Conservation (phyloP, 495 filamentous ascomycete genomes). For the Aspergillus bertholletiae region DNA sequence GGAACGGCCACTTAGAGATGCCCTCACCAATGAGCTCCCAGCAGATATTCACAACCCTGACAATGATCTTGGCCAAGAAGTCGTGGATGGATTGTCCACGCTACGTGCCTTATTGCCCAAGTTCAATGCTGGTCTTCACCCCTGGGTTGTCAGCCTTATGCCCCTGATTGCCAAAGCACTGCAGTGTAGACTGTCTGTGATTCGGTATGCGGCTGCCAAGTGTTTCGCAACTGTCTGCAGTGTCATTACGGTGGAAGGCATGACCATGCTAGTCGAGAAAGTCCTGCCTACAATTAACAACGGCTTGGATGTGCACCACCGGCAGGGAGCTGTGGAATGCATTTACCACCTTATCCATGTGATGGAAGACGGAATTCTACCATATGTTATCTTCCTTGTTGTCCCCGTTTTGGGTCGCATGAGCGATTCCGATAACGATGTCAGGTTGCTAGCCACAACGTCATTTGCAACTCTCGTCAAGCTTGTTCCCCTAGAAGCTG, state of each 20-base stretch:
- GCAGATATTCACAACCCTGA: slow-evolving; percentile 64
- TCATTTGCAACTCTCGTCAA: slow-evolving; percentile 97
- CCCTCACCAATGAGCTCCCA: slow-evolving; percentile 71
- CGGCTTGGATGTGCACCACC: slow-evolving; percentile 74
- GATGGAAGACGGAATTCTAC: slow-evolving; percentile 94
- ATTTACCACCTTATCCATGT: slow-evolving; percentile 96
- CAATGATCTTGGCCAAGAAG: slow-evolving; percentile 76
- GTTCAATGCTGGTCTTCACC: slow-evolving; percentile 66
- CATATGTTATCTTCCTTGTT: slow-evolving; percentile 98
- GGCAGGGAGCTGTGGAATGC: slow-evolving; percentile 90
- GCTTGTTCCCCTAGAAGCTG: slow-evolving; percentile 96
- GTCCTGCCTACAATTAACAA: slow-evolving; percentile 89
- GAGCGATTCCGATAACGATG: slow-evolving; percentile 96
- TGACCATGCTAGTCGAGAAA: slow-evolving; percentile 93
- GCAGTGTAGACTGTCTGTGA: slow-evolving; percentile 80
- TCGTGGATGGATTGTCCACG: slow-evolving; percentile 90
- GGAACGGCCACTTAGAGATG: slow-evolving; percentile 69
- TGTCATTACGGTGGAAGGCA: slow-evolving; percentile 87
- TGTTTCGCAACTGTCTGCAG: slow-evolving; percentile 97
- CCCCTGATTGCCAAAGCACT: slow-evolving; percentile 85
- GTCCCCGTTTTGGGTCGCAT: slow-evolving; percentile 98
- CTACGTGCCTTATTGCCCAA: slow-evolving; percentile 86
- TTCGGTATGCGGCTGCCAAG: slow-evolving; percentile 95
- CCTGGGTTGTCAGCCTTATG: slow-evolving; percentile 75
- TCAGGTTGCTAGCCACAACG: slow-evolving; percentile 90